phyloP scores from a whole-genome alignment of 148 eudicot genomes.

The Fagopyrum tataricum region DNA sequence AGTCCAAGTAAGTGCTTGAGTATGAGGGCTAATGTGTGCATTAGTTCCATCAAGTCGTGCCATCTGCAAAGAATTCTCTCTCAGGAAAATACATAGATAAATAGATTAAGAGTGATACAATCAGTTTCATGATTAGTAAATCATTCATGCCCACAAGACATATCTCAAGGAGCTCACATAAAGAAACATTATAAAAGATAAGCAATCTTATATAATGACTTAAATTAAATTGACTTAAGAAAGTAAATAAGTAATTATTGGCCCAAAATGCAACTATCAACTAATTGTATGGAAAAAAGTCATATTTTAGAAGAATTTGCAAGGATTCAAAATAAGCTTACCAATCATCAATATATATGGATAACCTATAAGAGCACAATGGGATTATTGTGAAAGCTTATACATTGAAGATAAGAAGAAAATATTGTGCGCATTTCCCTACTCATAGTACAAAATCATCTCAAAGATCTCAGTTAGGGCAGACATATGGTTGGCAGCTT shows the following conservation, averaged over 20 bases:
- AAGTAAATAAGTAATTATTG: background rate
- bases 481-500: background rate
- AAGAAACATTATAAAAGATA: background rate
- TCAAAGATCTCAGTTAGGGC: background rate
- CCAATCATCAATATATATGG: background rate
- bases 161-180: background rate
- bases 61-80: constrained; percentile 42
- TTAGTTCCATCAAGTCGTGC: constrained; percentile 71
- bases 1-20: constrained; percentile 64
- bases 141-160: background rate
- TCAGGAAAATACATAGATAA: background rate
- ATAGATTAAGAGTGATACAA: background rate
- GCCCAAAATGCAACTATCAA: background rate
- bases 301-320: background rate
- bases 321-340: background rate
- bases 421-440: background rate
- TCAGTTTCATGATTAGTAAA: background rate
- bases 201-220: background rate
- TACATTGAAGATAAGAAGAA: background rate
- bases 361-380: background rate
- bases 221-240: background rate
- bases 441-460: background rate
- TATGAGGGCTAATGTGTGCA: constrained; percentile 49
- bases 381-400: background rate
- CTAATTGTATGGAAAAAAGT: background rate